Evolutionary conservation across 257 asterid genomes (phyloP).

Genomic region (Rhazya stricta): DNA sequence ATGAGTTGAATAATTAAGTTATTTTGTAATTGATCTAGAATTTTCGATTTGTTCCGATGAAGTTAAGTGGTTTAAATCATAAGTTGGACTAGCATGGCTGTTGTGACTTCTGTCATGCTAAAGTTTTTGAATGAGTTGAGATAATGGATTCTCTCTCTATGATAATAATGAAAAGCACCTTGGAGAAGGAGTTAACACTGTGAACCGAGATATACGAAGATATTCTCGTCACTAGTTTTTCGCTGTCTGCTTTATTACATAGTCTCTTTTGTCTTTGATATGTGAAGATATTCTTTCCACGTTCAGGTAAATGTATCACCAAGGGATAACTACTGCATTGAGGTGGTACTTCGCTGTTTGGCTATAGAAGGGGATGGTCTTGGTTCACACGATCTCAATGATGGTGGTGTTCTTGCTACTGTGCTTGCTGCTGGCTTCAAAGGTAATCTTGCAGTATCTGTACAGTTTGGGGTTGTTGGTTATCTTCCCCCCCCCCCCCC

Average conservation of each 20-base stretch:
- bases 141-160: not conserved
- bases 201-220: not conserved
- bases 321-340: conserved; percentile 61
- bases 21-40: not conserved
- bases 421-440: conserved; percentile 89
- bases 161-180: not conserved
- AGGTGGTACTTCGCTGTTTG: conserved; percentile 77
- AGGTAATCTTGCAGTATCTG: conserved; percentile 38
- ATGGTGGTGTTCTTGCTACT: conserved; percentile 85
- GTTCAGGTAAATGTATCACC: conserved; percentile 67
- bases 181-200: not conserved
- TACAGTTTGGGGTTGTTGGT: not conserved
- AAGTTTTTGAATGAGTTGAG: not conserved
- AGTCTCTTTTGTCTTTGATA: not conserved
- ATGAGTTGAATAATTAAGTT: not conserved
- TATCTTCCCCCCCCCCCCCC: not conserved
- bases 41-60: not conserved
- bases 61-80: not conserved
- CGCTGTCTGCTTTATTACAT: not conserved
- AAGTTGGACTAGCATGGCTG: not conserved
- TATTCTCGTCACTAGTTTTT: conserved; percentile 3
- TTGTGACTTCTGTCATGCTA: not conserved
- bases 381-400: conserved; percentile 67
- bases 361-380: conserved; percentile 89
- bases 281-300: not conserved